A percentile compares a stretch with the other conserved stretches of the same genome.
These are phyloP conservation scores for Plasmodium fragile DNA, from an alignment of 169 alveolate genomes.

Conservation along the genomic window DNA sequence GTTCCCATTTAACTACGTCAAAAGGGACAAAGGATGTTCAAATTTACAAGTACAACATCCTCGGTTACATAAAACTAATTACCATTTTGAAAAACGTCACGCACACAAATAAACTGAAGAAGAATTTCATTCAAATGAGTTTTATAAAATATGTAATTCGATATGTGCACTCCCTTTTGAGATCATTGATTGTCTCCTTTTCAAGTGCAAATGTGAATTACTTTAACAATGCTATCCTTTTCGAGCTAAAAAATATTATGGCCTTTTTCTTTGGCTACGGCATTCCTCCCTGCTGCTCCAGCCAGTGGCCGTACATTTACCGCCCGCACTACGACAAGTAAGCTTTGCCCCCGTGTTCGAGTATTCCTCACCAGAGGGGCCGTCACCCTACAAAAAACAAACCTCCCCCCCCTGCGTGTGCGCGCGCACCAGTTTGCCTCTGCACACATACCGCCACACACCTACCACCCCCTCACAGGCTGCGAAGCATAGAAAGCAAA, in stretches of 20 bases:
- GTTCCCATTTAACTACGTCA: background rate
- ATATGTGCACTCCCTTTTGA: constrained; percentile 31
- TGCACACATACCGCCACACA: background rate
- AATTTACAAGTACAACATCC: constrained; percentile 33
- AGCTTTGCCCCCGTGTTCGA: background rate
- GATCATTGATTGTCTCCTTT: constrained; percentile 26
- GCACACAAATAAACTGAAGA: constrained; percentile 42
- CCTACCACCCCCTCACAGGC: constrained; percentile 6
- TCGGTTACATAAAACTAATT: constrained; percentile 45
- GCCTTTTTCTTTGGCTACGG: constrained; percentile 71
- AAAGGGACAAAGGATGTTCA: background rate
- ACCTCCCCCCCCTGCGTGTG: too few relatives aligned
- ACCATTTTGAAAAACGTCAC: constrained; percentile 6
- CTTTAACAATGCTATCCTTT: constrained; percentile 43
- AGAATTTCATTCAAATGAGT: constrained; percentile 52
- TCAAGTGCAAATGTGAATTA: constrained; percentile 35
- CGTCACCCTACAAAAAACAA: background rate
- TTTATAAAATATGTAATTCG: constrained; percentile 36
- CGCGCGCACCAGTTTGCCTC: background rate
- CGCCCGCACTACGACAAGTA: constrained; percentile 59
- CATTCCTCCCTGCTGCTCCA: constrained; percentile 54
- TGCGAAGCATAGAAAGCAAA: constrained; percentile 7
- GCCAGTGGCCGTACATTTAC: constrained; percentile 4
- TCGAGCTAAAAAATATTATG: constrained; percentile 42
- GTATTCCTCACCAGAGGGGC: background rate